Conservation (phyloP, 2,329 filamentous ascomycete species). For the Pseudogymnoascus sp. region DNA sequence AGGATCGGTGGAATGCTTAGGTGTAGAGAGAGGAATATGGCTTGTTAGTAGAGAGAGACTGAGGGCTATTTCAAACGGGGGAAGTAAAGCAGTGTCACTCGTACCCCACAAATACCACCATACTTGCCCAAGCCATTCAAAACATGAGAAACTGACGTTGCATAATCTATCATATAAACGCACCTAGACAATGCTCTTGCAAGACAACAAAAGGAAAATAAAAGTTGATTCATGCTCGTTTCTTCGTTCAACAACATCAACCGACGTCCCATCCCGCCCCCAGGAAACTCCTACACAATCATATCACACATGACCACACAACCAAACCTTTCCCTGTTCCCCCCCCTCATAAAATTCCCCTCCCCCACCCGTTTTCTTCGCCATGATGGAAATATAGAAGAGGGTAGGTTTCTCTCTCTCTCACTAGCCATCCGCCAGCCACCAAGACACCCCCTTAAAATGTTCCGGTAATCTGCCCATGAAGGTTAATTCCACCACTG, state of each 20-base stretch:
- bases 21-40: not conserved
- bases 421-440: not conserved
- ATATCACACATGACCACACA: not conserved
- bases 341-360: not conserved
- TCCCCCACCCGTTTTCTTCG: not conserved
- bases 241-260: not conserved
- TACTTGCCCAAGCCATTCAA: not conserved
- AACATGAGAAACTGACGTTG: not conserved
- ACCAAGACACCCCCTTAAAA: not conserved
- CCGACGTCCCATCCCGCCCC: not conserved
- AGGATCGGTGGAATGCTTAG: slow-evolving; percentile 9
- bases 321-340: not conserved
- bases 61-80: not conserved
- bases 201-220: not conserved
- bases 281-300: not conserved
- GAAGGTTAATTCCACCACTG: not conserved
- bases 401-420: not conserved
- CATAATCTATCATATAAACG: not conserved
- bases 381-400: not conserved
- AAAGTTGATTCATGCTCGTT: slow-evolving; percentile 1
- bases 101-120: not conserved
- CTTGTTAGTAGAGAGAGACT: not conserved
- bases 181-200: not conserved
- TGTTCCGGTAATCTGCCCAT: not conserved
- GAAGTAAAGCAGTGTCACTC: not conserved